A percentile compares a stretch with the other conserved stretches of the same genome.
These are phyloP conservation scores for Eragrostis nindensis DNA, from an alignment of 176 grass and related monocot species.

Conservation along the genomic window DNA sequence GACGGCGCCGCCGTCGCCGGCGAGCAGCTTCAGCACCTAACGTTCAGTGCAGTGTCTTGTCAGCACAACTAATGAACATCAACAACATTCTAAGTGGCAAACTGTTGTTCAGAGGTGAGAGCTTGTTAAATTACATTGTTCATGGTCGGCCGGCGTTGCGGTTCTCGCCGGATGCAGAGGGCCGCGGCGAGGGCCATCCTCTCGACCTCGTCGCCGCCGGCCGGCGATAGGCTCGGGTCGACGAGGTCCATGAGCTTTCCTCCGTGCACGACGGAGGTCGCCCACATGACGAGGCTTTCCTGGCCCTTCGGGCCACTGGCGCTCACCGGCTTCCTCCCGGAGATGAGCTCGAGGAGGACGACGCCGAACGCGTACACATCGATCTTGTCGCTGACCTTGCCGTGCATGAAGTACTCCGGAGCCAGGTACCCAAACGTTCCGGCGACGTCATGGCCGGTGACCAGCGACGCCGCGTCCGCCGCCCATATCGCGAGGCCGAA, in stretches of 20 bases:
- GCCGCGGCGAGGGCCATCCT: conserved; percentile 75
- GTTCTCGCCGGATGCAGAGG: conserved; percentile 63
- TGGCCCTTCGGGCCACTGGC: conserved; percentile 60
- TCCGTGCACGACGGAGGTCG: conserved; percentile 52
- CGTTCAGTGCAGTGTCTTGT: not conserved
- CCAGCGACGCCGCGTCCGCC: conserved; percentile 42
- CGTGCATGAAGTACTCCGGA: conserved; percentile 96
- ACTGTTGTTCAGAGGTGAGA: not conserved
- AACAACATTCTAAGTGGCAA: too few species aligned
- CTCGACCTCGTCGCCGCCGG: conserved; percentile 44
- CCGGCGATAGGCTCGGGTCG: conserved; percentile 49
- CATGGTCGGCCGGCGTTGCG: conserved; percentile 68
- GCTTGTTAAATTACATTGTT: conserved; percentile 45
- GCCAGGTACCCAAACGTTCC: conserved; percentile 96
- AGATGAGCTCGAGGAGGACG: conserved; percentile 90
- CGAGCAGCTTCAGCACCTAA: conserved; percentile 71
- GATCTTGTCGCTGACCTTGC: conserved; percentile 87
- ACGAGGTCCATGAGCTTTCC: conserved; percentile 65
- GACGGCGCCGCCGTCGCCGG: conserved; percentile 58
- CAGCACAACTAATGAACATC: not conserved
- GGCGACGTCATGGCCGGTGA: conserved; percentile 66
- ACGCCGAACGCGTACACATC: conserved; percentile 96
- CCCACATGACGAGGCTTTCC: conserved; percentile 92
- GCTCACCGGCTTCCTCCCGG: conserved; percentile 83
- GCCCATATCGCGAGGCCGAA: conserved; percentile 87